Base-by-base conservation (phyloP, 306 rosid species). In the Quercus ilex region DNA sequence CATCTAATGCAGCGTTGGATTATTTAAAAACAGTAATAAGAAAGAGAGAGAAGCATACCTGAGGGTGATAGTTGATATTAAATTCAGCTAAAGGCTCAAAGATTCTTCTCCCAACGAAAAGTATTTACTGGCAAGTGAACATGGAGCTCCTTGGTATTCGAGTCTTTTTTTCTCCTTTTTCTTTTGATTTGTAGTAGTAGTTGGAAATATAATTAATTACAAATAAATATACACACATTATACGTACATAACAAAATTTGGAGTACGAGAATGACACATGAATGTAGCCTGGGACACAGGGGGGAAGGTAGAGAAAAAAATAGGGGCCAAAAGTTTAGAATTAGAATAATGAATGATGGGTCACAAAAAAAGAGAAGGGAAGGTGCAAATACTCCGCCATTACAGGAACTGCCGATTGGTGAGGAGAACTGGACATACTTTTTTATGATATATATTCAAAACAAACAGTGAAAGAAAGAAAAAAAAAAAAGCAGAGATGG, bases 401-500 rank as follows among this genome's bases (percentile, higher is more conserved):
- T 73, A 80, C 80, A 64, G 51, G 80, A 79, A 71, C 35, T 20
- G 75, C 30, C 21, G 33, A 67, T 46, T 64, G 41, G 23, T 52
- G 74, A 49, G 79, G 35, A 15, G 4, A 75, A 57, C 46, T 0
- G 38, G 35, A 79, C 65, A 75, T 1, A 33, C n/a, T 38, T 38
- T 8, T 38, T 38, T 38, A 38, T 38, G 46, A 70, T 3, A 46
- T 12, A 58, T 25, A 82, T 49, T 31, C 57, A 46, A 78, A 60
- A 72, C 28, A 67, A 65, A 77, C 78, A 65, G 52, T 69, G 31
- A 46, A 49, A 21, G 59, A 57, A 26, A 58, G 70, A 5, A 46
- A 74, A 63, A 63, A 73, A 78, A 67, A 31, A 71, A 80, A 58
- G 76, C 58, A 73, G 79, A 77, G 73, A 56, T 77, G 14, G 62